Base-by-base conservation (phyloP, 805 yeast species). In the Myxozyma melibiosi region DNA sequence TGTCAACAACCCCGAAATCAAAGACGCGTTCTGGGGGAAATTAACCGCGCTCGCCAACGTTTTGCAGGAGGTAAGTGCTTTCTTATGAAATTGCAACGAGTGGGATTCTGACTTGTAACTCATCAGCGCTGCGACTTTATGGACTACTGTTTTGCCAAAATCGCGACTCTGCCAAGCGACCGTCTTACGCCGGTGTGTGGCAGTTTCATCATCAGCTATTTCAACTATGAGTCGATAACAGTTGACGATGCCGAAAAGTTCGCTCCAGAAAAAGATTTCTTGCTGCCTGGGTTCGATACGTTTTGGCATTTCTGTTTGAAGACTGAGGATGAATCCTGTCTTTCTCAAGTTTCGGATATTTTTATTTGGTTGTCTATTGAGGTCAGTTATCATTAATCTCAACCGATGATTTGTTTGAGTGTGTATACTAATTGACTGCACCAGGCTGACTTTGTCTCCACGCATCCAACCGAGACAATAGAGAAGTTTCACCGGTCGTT, bases 221-320 rank as follows among this genome's bases (percentile, higher is more conserved):
- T 55, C 18, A 46, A 43, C 2, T 48, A 37, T 30, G 34, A 30
- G 34, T 35, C n/a, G 27, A 18, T 27, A 3, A 8, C 22, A 20
- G 27, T 51, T 11, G 40, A 22, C 22, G 7, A 34, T 16, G 31
- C 35, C 5, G 51, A 14, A 7, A 28, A 11, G 7, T 13, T 38
- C 6, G 13, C 24, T 14, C 33, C 33, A 14, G 20, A 16, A n/a
- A 31, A 44, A n/a, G 31, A 45, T 43, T 42, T 25, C 16, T 6
- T 37, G 4, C 27, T 50, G 11, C 53, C 53, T 7, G 58, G 54
- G 13, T 51, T 58, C n/a, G 45, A 44, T 28, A 55, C 53, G 9
- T 38, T 58, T 7, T 55, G 60, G 62, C 13, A 46, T 38, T 37
- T 58, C 27, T 55, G 44, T 38, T 34, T 50, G 13, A 44, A 45